phyloP scores from a whole-genome alignment of 2,329 filamentous ascomycete genomes.

The Penicillium corylophilum region DNA sequence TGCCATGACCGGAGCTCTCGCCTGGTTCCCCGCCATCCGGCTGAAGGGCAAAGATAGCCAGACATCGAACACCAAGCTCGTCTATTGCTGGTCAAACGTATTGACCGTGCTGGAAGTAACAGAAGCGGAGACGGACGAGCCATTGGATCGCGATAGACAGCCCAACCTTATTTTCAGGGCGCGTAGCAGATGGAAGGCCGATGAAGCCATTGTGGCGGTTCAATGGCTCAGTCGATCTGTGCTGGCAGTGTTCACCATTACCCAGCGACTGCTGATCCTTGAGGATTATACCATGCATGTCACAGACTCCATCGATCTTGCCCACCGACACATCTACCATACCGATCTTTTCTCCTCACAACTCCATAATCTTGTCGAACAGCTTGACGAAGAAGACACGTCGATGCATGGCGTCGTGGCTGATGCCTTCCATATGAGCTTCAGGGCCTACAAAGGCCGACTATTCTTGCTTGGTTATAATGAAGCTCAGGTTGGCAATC shows the following conservation, averaged over 20 bases:
- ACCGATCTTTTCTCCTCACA: slow-evolving; percentile 86
- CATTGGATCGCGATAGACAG: slow-evolving; percentile 72
- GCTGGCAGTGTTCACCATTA: slow-evolving; percentile 86
- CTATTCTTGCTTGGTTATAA: slow-evolving; percentile 93
- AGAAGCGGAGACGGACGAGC: slow-evolving; percentile 57
- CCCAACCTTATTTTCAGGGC: slow-evolving; percentile 76
- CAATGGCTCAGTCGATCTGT: slow-evolving; percentile 97
- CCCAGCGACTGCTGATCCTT: slow-evolving; percentile 85
- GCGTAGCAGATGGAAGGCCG: slow-evolving; percentile 85
- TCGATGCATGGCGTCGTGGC: slow-evolving; percentile 95
- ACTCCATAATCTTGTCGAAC: slow-evolving; percentile 79
- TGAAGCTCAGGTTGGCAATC: slow-evolving; percentile 81
- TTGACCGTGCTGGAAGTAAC: slow-evolving; percentile 88
- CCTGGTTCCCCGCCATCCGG: slow-evolving; percentile 96
- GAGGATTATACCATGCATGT: slow-evolving; percentile 87
- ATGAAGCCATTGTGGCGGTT: slow-evolving; percentile 92
- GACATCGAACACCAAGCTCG: slow-evolving; percentile 74
- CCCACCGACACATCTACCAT: slow-evolving; percentile 91
- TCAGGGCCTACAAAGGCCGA: slow-evolving; percentile 90
- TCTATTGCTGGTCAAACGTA: slow-evolving; percentile 99
- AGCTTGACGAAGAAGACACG: slow-evolving; percentile 79
- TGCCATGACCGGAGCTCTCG: slow-evolving; percentile 87
- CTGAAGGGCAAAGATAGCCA: slow-evolving; percentile 72
- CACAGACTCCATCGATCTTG: slow-evolving; percentile 89
- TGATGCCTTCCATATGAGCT: slow-evolving; percentile 97